A percentile compares a stretch with the other conserved stretches of the same genome.
Conservation (phyloP, 2,329 filamentous ascomycete genomes). For the Chrysoporthe cubensis region DNA sequence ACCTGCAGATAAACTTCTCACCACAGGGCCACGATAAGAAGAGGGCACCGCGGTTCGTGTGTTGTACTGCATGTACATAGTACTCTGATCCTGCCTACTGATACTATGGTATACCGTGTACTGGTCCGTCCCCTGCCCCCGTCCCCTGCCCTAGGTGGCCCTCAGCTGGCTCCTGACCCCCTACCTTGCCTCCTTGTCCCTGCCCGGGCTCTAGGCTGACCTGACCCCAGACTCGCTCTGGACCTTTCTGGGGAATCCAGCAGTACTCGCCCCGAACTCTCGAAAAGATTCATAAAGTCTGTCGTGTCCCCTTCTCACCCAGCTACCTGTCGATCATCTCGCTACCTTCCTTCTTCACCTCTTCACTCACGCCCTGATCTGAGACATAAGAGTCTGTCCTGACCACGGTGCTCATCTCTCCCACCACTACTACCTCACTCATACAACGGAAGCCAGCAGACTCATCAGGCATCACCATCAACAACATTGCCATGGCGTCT, state of each 20-base stretch:
- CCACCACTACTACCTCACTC: not conserved
- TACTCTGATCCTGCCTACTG: no score
- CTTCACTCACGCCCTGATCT: not conserved
- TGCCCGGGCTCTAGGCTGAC: not conserved
- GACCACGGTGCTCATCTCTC: no score
- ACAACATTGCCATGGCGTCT: conserved; percentile 17
- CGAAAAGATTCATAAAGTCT: conserved; percentile 14
- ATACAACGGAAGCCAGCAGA: not conserved
- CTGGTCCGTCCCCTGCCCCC: not conserved
- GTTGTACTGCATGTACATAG: no score
- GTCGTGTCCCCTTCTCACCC: not conserved
- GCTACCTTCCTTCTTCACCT: conserved; percentile 4
- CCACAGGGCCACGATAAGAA: no score
- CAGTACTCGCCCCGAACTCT: not conserved
- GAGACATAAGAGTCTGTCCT: not conserved
- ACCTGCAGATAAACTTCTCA: no score
- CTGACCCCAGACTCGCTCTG: not conserved
- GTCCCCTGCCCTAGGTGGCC: not conserved
- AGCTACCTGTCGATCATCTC: not conserved
- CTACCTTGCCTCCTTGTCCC: not conserved
- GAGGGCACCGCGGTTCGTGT: no score
- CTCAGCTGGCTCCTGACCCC: not conserved
- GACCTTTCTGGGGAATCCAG: not conserved
- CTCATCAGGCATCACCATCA: conserved; percentile 6
- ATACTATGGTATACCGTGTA: no score